A percentile compares a stretch with the other conserved stretches of the same genome.
These are phyloP conservation scores for Suillus decipiens DNA, from an alignment of 768 basidiomycete species.

Conservation along the genomic window DNA sequence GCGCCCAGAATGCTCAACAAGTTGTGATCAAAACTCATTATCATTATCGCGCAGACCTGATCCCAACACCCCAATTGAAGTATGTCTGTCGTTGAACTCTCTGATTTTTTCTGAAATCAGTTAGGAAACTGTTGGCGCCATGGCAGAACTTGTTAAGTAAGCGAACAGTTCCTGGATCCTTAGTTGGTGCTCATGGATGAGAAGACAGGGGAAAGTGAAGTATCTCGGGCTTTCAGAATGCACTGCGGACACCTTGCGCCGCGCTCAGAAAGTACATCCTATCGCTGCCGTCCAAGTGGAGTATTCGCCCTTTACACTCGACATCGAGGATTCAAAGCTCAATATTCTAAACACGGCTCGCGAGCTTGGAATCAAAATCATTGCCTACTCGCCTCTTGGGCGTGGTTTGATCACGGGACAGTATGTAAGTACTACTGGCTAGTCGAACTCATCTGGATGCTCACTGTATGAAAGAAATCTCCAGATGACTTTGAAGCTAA, in stretches of 20 bases:
- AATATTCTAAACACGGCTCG: constrained; percentile 43
- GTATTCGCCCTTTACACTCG: constrained; percentile 51
- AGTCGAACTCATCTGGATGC: constrained; percentile 1
- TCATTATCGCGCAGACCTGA: constrained; percentile 36
- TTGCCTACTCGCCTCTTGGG: constrained; percentile 56
- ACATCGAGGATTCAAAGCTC: constrained; percentile 47
- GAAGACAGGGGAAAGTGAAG: constrained; percentile 47
- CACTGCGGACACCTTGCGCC: constrained; percentile 46
- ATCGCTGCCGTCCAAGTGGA: constrained; percentile 53
- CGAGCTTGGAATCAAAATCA: constrained; percentile 49
- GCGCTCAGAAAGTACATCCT: constrained; percentile 52
- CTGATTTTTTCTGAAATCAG: background rate
- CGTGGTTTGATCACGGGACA: constrained; percentile 52
- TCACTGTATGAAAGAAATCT: constrained; percentile 26
- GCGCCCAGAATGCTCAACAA: constrained; percentile 5
- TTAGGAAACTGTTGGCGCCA: constrained; percentile 45
- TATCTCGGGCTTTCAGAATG: constrained; percentile 57
- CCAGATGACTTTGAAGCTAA: constrained; percentile 32
- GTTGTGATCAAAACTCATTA: background rate
- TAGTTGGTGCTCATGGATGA: constrained; percentile 24
- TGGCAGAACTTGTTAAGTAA: constrained; percentile 56
- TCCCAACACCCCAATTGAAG: constrained; percentile 48
- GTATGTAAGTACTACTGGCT: constrained; percentile 33
- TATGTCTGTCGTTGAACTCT: constrained; percentile 16
- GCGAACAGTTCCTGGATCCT: background rate